A percentile compares a stretch with the other conserved stretches of the same genome.
phyloP scores from a whole-genome alignment of 2,329 filamentous ascomycete species.

The Sporothrix brasiliensis region DNA sequence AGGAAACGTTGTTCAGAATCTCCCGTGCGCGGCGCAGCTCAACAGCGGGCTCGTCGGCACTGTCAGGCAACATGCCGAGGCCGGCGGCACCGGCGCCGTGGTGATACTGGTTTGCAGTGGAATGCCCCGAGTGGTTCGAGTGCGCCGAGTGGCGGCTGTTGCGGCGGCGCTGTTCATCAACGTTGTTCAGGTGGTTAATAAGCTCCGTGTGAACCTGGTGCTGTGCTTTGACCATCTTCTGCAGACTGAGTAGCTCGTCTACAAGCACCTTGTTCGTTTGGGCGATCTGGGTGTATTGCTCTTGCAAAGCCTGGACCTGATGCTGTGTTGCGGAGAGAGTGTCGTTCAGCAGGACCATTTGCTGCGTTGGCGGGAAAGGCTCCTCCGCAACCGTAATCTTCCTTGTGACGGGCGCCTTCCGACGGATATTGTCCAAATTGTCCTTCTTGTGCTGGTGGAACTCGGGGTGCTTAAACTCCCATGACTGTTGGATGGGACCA shows the following conservation, averaged over 20 bases:
- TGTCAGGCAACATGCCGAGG: constrained; percentile 50
- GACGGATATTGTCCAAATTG: constrained; percentile 90
- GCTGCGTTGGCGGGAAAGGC: constrained; percentile 76
- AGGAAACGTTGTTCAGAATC: constrained; percentile 56
- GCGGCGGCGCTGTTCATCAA: constrained; percentile 50
- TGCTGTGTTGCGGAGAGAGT: constrained; percentile 89
- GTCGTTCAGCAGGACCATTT: constrained; percentile 85
- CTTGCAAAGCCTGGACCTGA: constrained; percentile 84
- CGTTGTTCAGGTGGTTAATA: constrained; percentile 57
- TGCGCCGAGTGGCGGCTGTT: constrained; percentile 47
- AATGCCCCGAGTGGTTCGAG: constrained; percentile 45
- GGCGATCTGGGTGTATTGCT: constrained; percentile 77
- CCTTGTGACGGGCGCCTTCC: constrained; percentile 89
- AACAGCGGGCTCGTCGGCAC: constrained; percentile 51
- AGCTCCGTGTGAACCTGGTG: constrained; percentile 62
- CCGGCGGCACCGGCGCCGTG: constrained; percentile 40
- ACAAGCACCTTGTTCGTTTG: constrained; percentile 65
- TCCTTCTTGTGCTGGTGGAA: constrained; percentile 96
- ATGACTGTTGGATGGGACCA: constrained; percentile 59
- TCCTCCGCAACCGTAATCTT: constrained; percentile 69
- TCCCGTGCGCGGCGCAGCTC: constrained; percentile 61
- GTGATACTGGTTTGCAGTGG: constrained; percentile 48
- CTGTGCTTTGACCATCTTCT: constrained; percentile 63
- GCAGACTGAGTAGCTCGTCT: constrained; percentile 62
- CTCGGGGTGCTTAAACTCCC: constrained; percentile 97